Evolutionary conservation across 768 basidiomycete species (phyloP), one percentile per base, ranked within the genome.

Genomic region (Punctularia strigosozonata): DNA sequence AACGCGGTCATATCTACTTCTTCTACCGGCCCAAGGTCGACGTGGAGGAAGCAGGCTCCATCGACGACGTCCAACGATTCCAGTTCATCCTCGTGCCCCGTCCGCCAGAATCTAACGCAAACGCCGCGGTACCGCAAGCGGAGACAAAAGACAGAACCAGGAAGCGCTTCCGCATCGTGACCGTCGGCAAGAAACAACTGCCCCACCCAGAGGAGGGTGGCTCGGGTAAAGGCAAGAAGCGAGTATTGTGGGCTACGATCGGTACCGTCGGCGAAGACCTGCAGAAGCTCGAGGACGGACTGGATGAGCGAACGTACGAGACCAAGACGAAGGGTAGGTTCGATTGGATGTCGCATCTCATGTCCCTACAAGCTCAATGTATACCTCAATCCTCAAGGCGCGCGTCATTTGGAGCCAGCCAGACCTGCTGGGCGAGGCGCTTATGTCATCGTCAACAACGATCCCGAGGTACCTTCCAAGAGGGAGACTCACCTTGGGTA

Each of bases 1-100:
- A 77, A 46, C 57, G 74, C 13, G 75, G 74, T 6, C 70, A 76
- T 43, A 64, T 80, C 32, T 78, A 78, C 55, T 77, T 79, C 53
- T 71, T 77, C 56, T 80, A 75, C 48, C 68, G 72, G 8, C 76
- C 75, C 3, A 66, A 70, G 21, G 73, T 77, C 15, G 55, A 75
- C 46, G 50, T 58, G 12, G 66, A 73, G 42, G 65, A 74, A 41
- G 71, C 64, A 0, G 50, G 66, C n/a, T 70, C 69, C 5, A 42
- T 78, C 22, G 72, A 77, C 50, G 75, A 77, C 42, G 63, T 79
- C 23, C 61, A 62, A 43, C 69, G 72, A 36, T 65, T 80, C 40
- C 66, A 75, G 46, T 71, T 80, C 52, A 61, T 80, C 18, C 64
- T 82, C 15, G 60, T 79, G 7, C 77, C 77, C 13, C 60, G 69